Conservation (phyloP, 768 basidiomycete species). For the Lactarius psammicola region DNA sequence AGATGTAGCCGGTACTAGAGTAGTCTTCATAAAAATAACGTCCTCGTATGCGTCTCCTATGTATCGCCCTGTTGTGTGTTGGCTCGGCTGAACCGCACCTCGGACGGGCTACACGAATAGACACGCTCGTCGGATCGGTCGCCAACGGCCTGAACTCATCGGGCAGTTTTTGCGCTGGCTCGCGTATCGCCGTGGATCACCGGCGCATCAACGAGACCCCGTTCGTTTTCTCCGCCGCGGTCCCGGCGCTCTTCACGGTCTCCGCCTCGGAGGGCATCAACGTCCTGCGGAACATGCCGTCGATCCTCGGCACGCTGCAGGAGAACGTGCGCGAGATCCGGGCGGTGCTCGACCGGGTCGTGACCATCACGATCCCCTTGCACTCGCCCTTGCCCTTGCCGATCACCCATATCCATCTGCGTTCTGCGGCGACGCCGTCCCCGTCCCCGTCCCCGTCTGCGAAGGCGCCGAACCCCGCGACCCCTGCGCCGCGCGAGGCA, state of each 20-base stretch:
- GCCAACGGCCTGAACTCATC: conserved; percentile 78
- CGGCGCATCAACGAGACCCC: conserved; percentile 97
- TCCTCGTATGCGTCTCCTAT: too few species aligned
- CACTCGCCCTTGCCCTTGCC: conserved; percentile 89
- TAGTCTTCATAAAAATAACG: too few species aligned
- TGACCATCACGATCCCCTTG: conserved; percentile 82
- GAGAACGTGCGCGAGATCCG: conserved; percentile 80
- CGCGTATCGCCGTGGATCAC: conserved; percentile 76
- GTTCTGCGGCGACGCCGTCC: conserved; percentile 32
- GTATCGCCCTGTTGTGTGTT: too few species aligned
- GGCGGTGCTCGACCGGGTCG: conserved; percentile 75
- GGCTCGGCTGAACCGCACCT: too few species aligned
- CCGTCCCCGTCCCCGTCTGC: conserved; percentile 32
- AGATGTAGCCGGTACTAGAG: too few species aligned
- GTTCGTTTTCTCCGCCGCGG: conserved; percentile 94
- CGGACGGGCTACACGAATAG: conserved; percentile 54
- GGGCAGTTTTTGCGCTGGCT: conserved; percentile 96
- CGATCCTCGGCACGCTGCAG: conserved; percentile 71
- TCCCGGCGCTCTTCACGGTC: conserved; percentile 87
- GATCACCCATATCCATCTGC: conserved; percentile 80
- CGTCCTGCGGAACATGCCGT: conserved; percentile 71
- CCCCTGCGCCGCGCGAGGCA: conserved; percentile 47
- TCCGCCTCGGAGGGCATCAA: conserved; percentile 84
- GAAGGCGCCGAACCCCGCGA: conserved; percentile 52
- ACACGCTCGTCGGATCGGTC: conserved; percentile 93